A percentile compares a stretch with the other conserved stretches of the same genome.
These are phyloP conservation scores for Ogataea kodamae DNA, from an alignment of 805 yeast genomes.

Conservation along the genomic window DNA sequence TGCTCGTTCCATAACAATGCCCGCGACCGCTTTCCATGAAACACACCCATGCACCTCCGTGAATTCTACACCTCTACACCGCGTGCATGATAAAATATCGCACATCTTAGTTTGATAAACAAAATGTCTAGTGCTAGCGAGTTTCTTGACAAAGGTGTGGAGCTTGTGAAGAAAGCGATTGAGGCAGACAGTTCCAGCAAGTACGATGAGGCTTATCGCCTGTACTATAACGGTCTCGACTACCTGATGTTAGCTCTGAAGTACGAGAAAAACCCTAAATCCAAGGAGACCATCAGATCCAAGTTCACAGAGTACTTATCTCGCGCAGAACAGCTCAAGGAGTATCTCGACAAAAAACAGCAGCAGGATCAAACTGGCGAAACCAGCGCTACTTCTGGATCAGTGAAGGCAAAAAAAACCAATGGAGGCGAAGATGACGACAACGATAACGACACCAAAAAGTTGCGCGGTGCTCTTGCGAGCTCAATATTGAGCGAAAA, in stretches of 20 bases:
- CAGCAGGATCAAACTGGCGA: constrained; percentile 47
- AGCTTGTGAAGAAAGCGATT: constrained; percentile 88
- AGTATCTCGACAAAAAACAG: constrained; percentile 67
- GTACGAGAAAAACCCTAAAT: constrained; percentile 86
- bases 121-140: constrained; percentile 46
- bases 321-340: constrained; percentile 91
- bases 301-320: constrained; percentile 89
- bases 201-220: constrained; percentile 91
- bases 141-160: constrained; percentile 91
- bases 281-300: constrained; percentile 82
- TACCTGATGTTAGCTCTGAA: constrained; percentile 94
- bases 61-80: too few relatives aligned
- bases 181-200: constrained; percentile 88
- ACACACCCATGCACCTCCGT: too few relatives aligned
- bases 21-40: too few relatives aligned
- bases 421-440: constrained; percentile 51
- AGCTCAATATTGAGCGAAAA: constrained; percentile 89
- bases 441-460: constrained; percentile 80
- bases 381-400: constrained; percentile 51
- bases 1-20: too few relatives aligned
- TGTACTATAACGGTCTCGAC: constrained; percentile 89
- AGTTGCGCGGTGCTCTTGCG: constrained; percentile 83
- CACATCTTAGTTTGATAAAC: neutral
- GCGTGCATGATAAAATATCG: too few relatives aligned
- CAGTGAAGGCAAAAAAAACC: constrained; percentile 52